Evolutionary conservation across 305 asterid genomes (phyloP), one percentile per base, ranked within the genome.

Genomic region (Lippia alba): DNA sequence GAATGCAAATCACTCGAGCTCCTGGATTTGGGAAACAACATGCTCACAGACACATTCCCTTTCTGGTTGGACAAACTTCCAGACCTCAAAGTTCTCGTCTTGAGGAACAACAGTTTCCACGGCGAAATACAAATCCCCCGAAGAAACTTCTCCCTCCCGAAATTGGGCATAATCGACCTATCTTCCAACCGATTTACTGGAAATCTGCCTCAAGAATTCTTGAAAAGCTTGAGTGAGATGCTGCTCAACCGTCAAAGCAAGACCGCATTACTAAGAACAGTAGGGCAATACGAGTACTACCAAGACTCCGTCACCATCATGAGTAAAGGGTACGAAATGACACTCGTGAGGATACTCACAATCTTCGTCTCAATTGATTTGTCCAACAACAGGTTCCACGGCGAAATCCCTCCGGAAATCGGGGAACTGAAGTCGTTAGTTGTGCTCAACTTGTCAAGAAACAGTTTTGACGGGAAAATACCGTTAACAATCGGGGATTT

Each of bases 11-110:
- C 12, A n/a, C 64, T 80, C 11, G 72, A 81, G 50, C 83, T 81
- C 14, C 54, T 84, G 73, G 79, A 84, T 72, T 58, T 81, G 0
- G 86, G 80, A 61, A 78, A 75, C 56, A 81, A 79, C 67, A 70
- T 33, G 56, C 64, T 84, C 9, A 79, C 15, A 20, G 86, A 72
- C 59, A 74, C 64, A 39, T 81, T 81, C 48, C 84, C 82, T 7
- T 51, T 58, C 40, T 74, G 73, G 77, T 14, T 84, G 33, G 80
- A 73, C 19, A 34, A 66, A 45, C 79, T 73, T 53, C 76, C 74
- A 3, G 49, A 71, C 30, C 64, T 84, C 53, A 76, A 48, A 56
- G 80, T 81, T 68, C 76, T 84, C 10, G 72, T 80, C 45, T 49
- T 81, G 74, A 72, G 76, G 54, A 74, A 75, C 66, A 82, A 82